A percentile compares a stretch with the other conserved stretches of the same genome.
These are phyloP conservation scores for Trichothecium roseum DNA, from an alignment of 2,329 filamentous ascomycete genomes.

Conservation along the genomic window DNA sequence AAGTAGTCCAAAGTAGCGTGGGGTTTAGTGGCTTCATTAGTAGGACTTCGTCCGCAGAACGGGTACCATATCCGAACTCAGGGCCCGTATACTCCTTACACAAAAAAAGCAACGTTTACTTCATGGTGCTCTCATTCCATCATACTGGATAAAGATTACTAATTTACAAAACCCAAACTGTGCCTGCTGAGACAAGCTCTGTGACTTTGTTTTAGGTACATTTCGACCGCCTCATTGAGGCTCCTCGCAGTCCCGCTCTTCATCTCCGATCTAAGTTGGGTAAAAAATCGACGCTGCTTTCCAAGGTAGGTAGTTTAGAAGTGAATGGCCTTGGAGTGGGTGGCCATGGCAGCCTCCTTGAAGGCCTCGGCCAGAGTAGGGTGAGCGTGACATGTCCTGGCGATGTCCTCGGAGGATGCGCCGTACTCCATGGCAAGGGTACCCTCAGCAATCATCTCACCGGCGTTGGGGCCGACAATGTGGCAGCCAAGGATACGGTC, in stretches of 20 bases:
- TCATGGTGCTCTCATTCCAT: slow-evolving; percentile 10
- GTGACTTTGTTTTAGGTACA: background rate
- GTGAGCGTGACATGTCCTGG: slow-evolving; percentile 91
- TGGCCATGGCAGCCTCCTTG: slow-evolving; percentile 99
- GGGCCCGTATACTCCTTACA: too few relatives aligned
- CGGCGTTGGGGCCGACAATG: slow-evolving; percentile 91
- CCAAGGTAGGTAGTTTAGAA: slow-evolving; percentile 44
- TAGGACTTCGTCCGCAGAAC: too few relatives aligned
- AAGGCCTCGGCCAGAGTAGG: slow-evolving; percentile 94
- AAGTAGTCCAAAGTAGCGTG: too few relatives aligned
- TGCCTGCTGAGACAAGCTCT: too few relatives aligned
- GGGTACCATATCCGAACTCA: too few relatives aligned
- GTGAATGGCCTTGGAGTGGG: slow-evolving; percentile 91
- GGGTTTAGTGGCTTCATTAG: too few relatives aligned
- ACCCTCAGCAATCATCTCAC: slow-evolving; percentile 98
- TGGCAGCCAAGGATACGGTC: slow-evolving; percentile 92
- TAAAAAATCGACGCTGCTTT: background rate
- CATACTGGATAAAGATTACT: slow-evolving; percentile 19
- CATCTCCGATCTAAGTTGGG: background rate
- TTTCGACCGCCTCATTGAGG: background rate
- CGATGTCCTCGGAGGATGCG: slow-evolving; percentile 88
- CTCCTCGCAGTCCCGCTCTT: background rate
- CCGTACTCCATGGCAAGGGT: slow-evolving; percentile 94
- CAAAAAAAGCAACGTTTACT: too few relatives aligned
- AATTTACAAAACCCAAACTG: slow-evolving; percentile 17